Conservation (phyloP, 2,329 filamentous ascomycete species). For the Arthroderma uncinatum region DNA sequence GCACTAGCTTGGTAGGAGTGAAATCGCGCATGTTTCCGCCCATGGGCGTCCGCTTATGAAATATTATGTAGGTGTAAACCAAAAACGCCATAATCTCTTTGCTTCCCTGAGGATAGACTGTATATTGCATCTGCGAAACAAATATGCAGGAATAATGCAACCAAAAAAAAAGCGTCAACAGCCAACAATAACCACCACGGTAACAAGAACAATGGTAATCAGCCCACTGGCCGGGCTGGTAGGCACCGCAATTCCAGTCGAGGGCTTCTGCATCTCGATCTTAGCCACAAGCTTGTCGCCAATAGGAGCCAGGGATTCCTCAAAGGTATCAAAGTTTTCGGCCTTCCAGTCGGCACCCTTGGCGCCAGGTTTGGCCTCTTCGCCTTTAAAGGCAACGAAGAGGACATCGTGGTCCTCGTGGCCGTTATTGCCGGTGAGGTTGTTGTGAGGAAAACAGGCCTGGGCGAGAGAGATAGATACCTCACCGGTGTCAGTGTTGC, state of each 20-base stretch:
- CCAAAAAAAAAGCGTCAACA: too few species aligned
- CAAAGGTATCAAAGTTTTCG: conserved; percentile 38
- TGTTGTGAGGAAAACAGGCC: conserved; percentile 43
- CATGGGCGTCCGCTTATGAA: too few species aligned
- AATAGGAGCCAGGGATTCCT: conserved; percentile 18
- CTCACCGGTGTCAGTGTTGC: conserved; percentile 47
- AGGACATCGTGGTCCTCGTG: conserved; percentile 49
- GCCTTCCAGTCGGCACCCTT: conserved; percentile 47
- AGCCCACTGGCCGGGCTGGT: not conserved
- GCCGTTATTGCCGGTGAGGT: conserved; percentile 46
- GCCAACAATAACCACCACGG: not conserved
- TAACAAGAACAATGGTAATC: not conserved
- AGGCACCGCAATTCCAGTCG: not conserved
- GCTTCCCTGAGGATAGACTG: too few species aligned
- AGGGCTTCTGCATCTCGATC: conserved; percentile 16
- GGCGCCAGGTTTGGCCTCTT: conserved; percentile 48
- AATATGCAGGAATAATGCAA: too few species aligned
- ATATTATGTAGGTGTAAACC: too few species aligned
- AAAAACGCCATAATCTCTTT: too few species aligned
- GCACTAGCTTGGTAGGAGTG: too few species aligned
- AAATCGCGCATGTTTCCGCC: too few species aligned
- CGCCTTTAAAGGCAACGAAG: conserved; percentile 50
- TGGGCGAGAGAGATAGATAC: conserved; percentile 48
- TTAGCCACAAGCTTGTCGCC: conserved; percentile 16
- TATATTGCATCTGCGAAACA: too few species aligned